These are phyloP conservation scores for Ogataea chonburiensis DNA, from an alignment of 805 yeast genomes.

Conservation along the genomic window DNA sequence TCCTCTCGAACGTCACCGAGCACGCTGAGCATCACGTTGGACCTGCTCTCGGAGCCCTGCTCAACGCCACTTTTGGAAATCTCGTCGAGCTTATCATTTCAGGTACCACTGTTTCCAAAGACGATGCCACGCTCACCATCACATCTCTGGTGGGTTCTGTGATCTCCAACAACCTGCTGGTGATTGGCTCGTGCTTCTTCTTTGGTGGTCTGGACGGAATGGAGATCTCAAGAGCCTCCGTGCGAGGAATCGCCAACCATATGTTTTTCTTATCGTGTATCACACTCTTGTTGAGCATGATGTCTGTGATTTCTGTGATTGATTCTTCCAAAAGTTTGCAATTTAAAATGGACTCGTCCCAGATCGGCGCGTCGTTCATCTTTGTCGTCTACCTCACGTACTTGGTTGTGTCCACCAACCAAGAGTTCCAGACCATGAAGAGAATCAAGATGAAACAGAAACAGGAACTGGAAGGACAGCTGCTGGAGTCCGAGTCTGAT, in stretches of 20 bases:
- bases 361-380: constrained; percentile 18
- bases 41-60: constrained; percentile 17
- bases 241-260: constrained; percentile 14
- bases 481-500: constrained; percentile 9
- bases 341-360: constrained; percentile 18
- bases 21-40: constrained; percentile 19
- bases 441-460: constrained; percentile 10
- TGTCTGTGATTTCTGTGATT: constrained; percentile 18
- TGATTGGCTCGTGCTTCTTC: constrained; percentile 19
- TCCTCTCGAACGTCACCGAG: constrained; percentile 18
- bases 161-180: constrained; percentile 18
- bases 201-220: constrained; percentile 18
- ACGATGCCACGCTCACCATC: constrained; percentile 19
- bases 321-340: constrained; percentile 11
- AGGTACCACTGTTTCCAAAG: constrained; percentile 19
- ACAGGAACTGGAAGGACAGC: constrained; percentile 6
- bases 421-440: constrained; percentile 18
- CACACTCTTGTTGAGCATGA: constrained; percentile 8
- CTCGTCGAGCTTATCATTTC: constrained; percentile 18
- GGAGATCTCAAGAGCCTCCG: constrained; percentile 5
- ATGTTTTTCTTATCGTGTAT: constrained; percentile 13
- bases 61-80: constrained; percentile 19
- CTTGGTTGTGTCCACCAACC: constrained; percentile 16
- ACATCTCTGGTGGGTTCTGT: constrained; percentile 18
- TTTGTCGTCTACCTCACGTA: constrained; percentile 14